phyloP scores from a whole-genome alignment of 257 asterid species.

The Striga asiatica region DNA sequence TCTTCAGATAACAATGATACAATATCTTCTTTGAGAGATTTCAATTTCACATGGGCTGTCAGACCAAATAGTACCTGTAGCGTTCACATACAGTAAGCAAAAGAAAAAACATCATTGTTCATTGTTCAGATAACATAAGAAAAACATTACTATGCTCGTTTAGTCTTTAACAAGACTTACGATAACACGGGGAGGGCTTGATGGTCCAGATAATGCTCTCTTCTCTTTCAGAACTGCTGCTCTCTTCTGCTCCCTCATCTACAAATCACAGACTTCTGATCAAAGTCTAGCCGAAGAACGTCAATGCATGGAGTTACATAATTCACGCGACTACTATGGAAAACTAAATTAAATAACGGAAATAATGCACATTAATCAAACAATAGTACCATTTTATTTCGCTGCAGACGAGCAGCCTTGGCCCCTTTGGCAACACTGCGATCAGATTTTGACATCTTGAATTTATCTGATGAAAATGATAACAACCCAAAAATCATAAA shows the following conservation, averaged over 20 bases:
- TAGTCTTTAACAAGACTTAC: constrained; percentile 31
- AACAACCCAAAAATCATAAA: not conserved
- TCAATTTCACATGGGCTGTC: constrained; percentile 47
- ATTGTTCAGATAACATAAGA: not conserved
- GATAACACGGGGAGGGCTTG: constrained; percentile 79
- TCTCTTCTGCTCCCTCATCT: constrained; percentile 79
- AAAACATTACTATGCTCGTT: not conserved
- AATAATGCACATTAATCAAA: not conserved
- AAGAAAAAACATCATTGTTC: constrained; percentile 26
- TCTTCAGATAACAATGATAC: constrained; percentile 45
- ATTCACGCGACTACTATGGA: not conserved
- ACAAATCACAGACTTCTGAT: constrained; percentile 9
- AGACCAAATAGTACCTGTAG: constrained; percentile 88
- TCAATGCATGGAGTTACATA: not conserved
- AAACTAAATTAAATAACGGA: not conserved
- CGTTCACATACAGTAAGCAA: not conserved
- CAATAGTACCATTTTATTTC: constrained; percentile 54
- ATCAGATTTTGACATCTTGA: constrained; percentile 39
- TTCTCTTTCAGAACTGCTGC: constrained; percentile 70
- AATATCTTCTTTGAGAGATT: constrained; percentile 65
- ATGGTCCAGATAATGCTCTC: constrained; percentile 62
- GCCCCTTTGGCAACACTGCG: constrained; percentile 60
- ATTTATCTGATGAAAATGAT: constrained; percentile 33
- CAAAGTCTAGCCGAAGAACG: constrained; percentile 3
- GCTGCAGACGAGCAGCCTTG: constrained; percentile 74